These are phyloP conservation scores for Glycine tomentella DNA, from an alignment of 306 rosid genomes.

Conservation along the genomic window DNA sequence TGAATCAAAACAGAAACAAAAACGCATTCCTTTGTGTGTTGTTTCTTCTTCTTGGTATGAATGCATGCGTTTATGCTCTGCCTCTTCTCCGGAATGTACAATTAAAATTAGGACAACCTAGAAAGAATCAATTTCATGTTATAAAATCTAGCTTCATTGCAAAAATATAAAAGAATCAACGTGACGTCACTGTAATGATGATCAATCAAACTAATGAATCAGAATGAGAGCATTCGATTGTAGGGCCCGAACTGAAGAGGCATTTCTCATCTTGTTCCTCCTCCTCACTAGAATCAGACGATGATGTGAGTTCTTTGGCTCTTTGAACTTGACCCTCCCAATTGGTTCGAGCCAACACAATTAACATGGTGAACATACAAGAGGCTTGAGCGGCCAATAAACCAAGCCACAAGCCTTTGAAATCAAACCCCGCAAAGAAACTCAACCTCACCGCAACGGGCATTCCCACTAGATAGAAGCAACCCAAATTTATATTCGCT, in stretches of 20 bases:
- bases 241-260: background rate
- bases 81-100: conserved; percentile 32
- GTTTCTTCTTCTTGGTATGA: background rate
- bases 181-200: background rate
- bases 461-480: conserved; percentile 93
- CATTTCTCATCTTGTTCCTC: background rate
- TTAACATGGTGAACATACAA: conserved; percentile 75
- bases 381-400: conserved; percentile 82
- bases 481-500: conserved; percentile 80
- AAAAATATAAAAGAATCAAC: conserved; percentile 40
- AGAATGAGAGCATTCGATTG: background rate
- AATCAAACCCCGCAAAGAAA: conserved; percentile 75
- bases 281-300: conserved; percentile 41
- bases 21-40: background rate
- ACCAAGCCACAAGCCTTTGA: conserved; percentile 87
- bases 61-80: background rate
- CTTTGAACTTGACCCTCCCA: conserved; percentile 76
- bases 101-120: conserved; percentile 1
- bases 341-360: conserved; percentile 69
- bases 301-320: conserved; percentile 71
- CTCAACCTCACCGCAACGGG: conserved; percentile 79
- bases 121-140: conserved; percentile 40
- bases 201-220: conserved; percentile 52
- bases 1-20: too few species aligned
- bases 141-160: background rate